Conservation (phyloP, 1,284 basidiomycete species). For the Ganoderma multipileum region DNA sequence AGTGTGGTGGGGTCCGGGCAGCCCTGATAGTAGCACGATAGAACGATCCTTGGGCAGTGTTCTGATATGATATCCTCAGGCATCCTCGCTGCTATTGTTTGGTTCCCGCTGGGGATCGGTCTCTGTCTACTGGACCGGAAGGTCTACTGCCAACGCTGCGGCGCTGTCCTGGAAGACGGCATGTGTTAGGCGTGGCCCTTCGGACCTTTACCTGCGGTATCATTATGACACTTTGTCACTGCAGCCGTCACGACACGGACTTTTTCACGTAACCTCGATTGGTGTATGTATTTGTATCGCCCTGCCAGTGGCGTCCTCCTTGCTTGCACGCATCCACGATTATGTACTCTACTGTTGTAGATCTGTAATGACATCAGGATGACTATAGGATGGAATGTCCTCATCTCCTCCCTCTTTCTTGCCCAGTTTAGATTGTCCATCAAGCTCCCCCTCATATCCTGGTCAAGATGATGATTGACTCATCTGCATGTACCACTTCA, state of each 20-base stretch:
- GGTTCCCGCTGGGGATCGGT: conserved; percentile 82
- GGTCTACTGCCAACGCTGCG: conserved; percentile 69
- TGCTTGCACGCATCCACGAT: not conserved
- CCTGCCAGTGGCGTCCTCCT: not conserved
- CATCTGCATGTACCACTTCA: too few relatives aligned
- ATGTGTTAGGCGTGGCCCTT: conserved; percentile 37
- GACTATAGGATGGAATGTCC: not conserved
- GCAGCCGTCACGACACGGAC: not conserved
- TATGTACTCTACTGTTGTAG: not conserved
- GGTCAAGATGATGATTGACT: too few relatives aligned
- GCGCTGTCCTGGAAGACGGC: conserved; percentile 43
- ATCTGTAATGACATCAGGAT: not conserved
- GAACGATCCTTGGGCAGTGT: not conserved
- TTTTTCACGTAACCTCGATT: not conserved
- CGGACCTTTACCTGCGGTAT: not conserved
- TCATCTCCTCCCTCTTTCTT: too few relatives aligned
- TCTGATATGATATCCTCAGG: conserved; percentile 47
- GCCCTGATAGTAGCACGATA: not conserved
- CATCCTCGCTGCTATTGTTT: conserved; percentile 76
- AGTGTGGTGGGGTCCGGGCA: not conserved
- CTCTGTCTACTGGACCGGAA: conserved; percentile 75
- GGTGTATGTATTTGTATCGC: not conserved
- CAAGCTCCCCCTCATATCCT: too few relatives aligned
- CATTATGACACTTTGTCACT: not conserved
- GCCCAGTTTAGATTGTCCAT: too few relatives aligned